Percentiles rank a stretch among this genome's conserved stretches.
Evolutionary conservation across 2,329 filamentous ascomycete species (phyloP).

Genomic region (Nemania bipapillata): DNA sequence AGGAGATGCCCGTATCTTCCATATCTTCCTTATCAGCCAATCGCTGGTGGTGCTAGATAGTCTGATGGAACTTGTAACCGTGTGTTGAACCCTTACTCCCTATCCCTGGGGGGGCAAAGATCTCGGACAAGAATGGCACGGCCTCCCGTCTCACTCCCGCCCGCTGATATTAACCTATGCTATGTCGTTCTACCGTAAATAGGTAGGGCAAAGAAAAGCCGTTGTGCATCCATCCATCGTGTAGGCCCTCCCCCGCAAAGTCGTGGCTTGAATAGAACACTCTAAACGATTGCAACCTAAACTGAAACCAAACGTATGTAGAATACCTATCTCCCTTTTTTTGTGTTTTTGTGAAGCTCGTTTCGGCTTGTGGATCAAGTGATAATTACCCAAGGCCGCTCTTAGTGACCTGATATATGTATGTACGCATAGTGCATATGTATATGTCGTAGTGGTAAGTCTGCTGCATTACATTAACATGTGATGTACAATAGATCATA

Average conservation of each 20-base stretch:
- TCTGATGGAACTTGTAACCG: conserved; percentile 7
- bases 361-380: background rate
- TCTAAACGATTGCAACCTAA: background rate
- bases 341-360: too few relatives aligned
- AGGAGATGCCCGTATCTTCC: conserved; percentile 2
- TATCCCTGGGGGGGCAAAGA: conserved; percentile 25
- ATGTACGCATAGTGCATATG: too few relatives aligned
- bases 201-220: conserved; percentile 12
- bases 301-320: background rate
- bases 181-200: conserved; percentile 16
- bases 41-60: background rate
- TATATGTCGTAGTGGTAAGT: too few relatives aligned
- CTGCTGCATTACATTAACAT: conserved; percentile 2
- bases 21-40: conserved; percentile 8
- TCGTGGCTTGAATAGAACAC: background rate
- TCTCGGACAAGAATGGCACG: conserved; percentile 36
- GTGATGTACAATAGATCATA: background rate
- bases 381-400: conserved; percentile 1
- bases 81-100: conserved; percentile 16
- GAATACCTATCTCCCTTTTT: too few relatives aligned
- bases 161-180: background rate
- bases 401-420: conserved; percentile 2
- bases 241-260: conserved; percentile 9
- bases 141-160: conserved; percentile 39
- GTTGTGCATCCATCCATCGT: conserved; percentile 10